phyloP scores from a whole-genome alignment of 768 basidiomycete genomes.

The Obba rivulosa region DNA sequence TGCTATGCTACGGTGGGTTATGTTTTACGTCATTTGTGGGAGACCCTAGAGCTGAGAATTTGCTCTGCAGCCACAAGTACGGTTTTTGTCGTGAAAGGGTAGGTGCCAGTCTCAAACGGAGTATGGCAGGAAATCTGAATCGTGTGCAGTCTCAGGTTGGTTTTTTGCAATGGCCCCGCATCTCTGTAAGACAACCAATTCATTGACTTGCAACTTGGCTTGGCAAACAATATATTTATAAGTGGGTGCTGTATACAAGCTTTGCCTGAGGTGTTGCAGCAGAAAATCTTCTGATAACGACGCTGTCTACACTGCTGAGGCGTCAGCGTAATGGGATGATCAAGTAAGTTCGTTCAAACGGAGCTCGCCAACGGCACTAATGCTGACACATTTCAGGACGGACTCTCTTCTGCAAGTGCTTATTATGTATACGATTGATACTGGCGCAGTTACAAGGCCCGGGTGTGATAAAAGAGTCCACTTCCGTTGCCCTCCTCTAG shows the following conservation, averaged over 20 bases:
- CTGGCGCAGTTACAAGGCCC: conserved; percentile 22
- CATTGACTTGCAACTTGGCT: no score
- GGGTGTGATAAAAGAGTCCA: no score
- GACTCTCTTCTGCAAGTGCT: conserved; percentile 14
- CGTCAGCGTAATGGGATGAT: conserved; percentile 9
- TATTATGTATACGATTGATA: conserved; percentile 22
- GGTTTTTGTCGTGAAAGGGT: conserved; percentile 9
- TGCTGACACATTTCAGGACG: conserved; percentile 7
- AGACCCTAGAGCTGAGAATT: neutral
- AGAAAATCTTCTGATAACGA: conserved; percentile 16
- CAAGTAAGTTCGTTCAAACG: conserved; percentile 5
- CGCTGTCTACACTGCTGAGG: conserved; percentile 16
- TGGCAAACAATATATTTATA: no score
- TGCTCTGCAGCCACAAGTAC: neutral
- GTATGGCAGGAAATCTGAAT: no score
- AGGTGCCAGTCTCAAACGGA: neutral
- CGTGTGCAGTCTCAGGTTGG: neutral
- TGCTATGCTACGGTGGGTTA: no score
- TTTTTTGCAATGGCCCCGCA: neutral
- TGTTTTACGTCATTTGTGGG: no score
- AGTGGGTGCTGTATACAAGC: conserved; percentile 13
- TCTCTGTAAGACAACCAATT: conserved; percentile 5
- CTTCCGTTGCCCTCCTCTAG: no score
- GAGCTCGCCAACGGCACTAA: neutral
- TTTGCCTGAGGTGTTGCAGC: conserved; percentile 16